Base-by-base conservation (phyloP, 2,329 filamentous ascomycete genomes). In the Fusarium multiceps region DNA sequence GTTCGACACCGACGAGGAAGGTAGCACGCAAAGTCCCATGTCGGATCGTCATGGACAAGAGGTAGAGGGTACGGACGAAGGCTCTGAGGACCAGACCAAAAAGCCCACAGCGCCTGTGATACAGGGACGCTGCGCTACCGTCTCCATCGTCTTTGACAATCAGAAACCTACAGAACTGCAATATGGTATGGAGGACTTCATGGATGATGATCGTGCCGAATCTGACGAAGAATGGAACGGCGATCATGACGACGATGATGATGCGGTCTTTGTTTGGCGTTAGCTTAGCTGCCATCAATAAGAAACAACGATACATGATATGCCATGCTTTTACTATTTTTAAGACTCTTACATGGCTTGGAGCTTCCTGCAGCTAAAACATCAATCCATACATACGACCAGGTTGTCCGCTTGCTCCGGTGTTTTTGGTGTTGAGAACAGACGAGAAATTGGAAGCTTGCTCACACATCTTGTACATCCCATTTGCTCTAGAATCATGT, bases 61-160 rank as follows among this genome's bases (percentile, higher is more conserved):
- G 6, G 45, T 58, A 14, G 62, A 41, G 48, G 62, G 21, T 46
- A 57, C 60, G 27, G 55, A n/a, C 16, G 62, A 55, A 23, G 53
- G 49, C 20, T 48, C 32, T 18, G 66, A 71, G 14, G 46, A 20
- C 20, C 23, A 43, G 34, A 28, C 42, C 30, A 49, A 55, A 27
- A 56, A 73, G 2, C 84, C 84, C 59, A 80, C 90, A 62, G 80
- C 70, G 1, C 84, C 84, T 60, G 80, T 90, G 63, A 80, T 92
- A 27, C 92, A 94, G 65, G 91, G 91, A 2, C 84, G 90, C 69
- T 95, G 92, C 74, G 85, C 89, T 42, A 84, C 89, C 8, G 91
- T 94, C 20, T 87, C 92, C 63, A 86, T 94, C 45, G 82, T 88
- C 46, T 90, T 94, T 70, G 92, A 94, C 78, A 94, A 94, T 76